Conservation (phyloP, 257 asterid species). For the Penstemon eatonii region DNA sequence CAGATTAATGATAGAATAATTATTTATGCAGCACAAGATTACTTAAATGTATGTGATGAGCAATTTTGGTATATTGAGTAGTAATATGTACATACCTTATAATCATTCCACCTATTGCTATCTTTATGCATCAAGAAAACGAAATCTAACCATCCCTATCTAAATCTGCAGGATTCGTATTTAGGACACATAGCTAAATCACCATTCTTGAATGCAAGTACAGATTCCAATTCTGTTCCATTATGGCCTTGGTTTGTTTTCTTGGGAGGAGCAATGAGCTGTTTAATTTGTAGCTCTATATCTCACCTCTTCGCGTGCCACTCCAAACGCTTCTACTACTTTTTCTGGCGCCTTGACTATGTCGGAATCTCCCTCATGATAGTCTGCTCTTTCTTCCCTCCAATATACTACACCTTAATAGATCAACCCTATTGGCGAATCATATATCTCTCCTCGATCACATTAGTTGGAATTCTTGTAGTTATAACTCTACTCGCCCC, state of each 20-base stretch:
- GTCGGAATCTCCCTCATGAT: constrained; percentile 88
- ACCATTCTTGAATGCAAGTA: constrained; percentile 33
- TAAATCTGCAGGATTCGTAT: constrained; percentile 50
- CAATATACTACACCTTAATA: constrained; percentile 70
- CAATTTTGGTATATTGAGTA: background rate
- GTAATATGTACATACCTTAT: background rate
- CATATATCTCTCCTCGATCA: constrained; percentile 62
- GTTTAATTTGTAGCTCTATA: constrained; percentile 68
- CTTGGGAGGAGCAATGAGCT: constrained; percentile 81
- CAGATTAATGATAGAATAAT: background rate
- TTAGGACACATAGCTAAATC: constrained; percentile 39
- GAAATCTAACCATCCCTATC: background rate
- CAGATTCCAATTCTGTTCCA: constrained; percentile 42
- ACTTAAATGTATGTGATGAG: background rate
- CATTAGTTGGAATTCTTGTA: constrained; percentile 54
- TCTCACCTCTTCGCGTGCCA: constrained; percentile 94
- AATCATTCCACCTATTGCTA: too few species aligned
- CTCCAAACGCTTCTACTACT: constrained; percentile 62
- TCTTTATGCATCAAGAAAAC: too few species aligned
- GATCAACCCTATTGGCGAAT: constrained; percentile 59
- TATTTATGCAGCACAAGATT: background rate
- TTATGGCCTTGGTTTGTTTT: constrained; percentile 94
- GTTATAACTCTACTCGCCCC: constrained; percentile 73
- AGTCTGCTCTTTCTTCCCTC: constrained; percentile 79
- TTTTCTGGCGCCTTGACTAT: constrained; percentile 96